These are phyloP conservation scores for Candida wancherniae DNA, from an alignment of 805 yeast species.

Conservation along the genomic window DNA sequence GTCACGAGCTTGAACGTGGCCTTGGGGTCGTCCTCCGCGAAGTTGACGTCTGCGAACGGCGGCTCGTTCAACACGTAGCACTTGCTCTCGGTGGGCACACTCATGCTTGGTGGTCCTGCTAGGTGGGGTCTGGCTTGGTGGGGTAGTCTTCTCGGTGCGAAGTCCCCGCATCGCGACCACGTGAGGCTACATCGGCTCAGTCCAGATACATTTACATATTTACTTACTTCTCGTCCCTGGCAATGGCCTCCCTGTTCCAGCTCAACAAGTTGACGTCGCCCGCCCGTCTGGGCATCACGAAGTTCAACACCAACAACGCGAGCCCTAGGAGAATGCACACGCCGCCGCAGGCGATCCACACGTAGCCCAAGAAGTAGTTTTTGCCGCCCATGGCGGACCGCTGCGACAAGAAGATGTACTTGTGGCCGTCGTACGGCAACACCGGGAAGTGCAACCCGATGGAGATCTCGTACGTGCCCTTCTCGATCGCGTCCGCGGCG, in stretches of 20 bases:
- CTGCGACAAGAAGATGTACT: slow-evolving; percentile 62
- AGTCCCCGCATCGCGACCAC: too few relatives aligned
- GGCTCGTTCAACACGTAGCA: slow-evolving; percentile 4
- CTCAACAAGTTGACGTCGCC: slow-evolving; percentile 70
- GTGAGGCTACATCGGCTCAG: too few relatives aligned
- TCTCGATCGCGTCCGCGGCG: slow-evolving; percentile 46
- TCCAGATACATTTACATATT: too few relatives aligned
- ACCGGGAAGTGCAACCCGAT: slow-evolving; percentile 82
- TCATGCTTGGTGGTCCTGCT: too few relatives aligned
- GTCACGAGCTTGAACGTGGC: slow-evolving; percentile 25
- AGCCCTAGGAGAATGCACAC: slow-evolving; percentile 57
- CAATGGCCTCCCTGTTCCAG: slow-evolving; percentile 54
- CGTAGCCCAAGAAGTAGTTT: slow-evolving; percentile 64
- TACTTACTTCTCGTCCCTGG: slow-evolving; percentile 12
- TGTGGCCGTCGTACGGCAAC: slow-evolving; percentile 59
- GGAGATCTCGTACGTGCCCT: slow-evolving; percentile 59
- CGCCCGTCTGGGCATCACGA: slow-evolving; percentile 62
- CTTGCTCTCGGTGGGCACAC: neutral
- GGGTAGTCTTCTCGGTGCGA: too few relatives aligned
- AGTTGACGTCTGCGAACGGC: slow-evolving; percentile 13
- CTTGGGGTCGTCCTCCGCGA: slow-evolving; percentile 15
- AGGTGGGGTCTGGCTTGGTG: too few relatives aligned
- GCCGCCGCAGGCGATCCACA: slow-evolving; percentile 74
- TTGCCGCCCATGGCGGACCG: slow-evolving; percentile 74
- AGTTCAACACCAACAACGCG: slow-evolving; percentile 47